Percentiles rank a stretch among this genome's conserved stretches.
Conservation (phyloP, 192 early-diverging fungal genomes). For the Geranomyces michiganensis region DNA sequence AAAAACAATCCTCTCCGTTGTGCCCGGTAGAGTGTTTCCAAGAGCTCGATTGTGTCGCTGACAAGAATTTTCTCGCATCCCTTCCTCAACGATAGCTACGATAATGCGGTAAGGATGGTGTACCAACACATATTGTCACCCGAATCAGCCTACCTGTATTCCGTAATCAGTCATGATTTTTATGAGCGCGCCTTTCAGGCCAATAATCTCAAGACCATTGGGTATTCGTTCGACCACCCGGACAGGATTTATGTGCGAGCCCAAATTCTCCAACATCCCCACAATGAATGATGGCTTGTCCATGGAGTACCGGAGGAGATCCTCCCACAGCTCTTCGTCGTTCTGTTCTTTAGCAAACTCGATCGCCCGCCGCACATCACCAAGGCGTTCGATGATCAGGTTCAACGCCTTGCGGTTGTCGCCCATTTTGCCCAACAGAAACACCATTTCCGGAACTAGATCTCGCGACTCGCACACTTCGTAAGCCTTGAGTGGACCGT, state of each 20-base stretch:
- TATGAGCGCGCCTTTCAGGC: slow-evolving; percentile 77
- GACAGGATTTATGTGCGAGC: slow-evolving; percentile 84
- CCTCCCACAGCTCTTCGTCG: slow-evolving; percentile 94
- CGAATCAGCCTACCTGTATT: slow-evolving; percentile 63
- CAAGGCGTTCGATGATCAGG: slow-evolving; percentile 88
- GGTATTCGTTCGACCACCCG: slow-evolving; percentile 81
- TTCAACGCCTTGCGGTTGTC: slow-evolving; percentile 90
- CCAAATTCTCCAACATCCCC: slow-evolving; percentile 87
- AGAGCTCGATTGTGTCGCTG: slow-evolving; percentile 81
- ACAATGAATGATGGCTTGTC: slow-evolving; percentile 96
- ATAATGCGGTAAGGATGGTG: neutral
- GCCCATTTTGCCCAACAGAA: slow-evolving; percentile 95
- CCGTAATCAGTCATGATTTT: slow-evolving; percentile 92
- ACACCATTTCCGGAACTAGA: slow-evolving; percentile 98
- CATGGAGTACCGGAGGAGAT: slow-evolving; percentile 88
- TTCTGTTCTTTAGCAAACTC: slow-evolving; percentile 98
- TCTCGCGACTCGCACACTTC: slow-evolving; percentile 80
- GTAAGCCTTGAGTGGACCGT: slow-evolving; percentile 59
- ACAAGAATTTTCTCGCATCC: slow-evolving; percentile 91
- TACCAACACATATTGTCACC: neutral
- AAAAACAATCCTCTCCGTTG: slow-evolving; percentile 32
- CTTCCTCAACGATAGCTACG: slow-evolving; percentile 78
- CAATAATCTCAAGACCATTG: slow-evolving; percentile 76
- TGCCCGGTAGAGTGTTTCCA: slow-evolving; percentile 42
- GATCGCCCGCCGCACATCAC: slow-evolving; percentile 91